These are phyloP conservation scores for Epithemia pelagica DNA, from an alignment of 108 stramenopile genomes.

Conservation along the genomic window DNA sequence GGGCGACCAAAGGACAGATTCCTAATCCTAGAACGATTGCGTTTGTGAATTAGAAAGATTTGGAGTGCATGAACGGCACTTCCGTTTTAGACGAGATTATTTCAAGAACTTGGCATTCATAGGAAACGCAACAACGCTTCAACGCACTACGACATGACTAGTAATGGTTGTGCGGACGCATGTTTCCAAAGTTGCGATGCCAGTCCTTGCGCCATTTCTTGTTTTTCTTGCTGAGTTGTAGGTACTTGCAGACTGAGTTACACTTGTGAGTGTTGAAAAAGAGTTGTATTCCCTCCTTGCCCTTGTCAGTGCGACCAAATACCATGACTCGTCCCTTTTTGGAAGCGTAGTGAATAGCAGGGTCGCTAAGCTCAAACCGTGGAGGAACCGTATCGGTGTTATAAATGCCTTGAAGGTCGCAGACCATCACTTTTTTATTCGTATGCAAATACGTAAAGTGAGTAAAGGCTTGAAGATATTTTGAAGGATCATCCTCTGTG, in stretches of 20 bases:
- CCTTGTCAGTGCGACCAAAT: slow-evolving; percentile 53
- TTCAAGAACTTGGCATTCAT: too few relatives aligned
- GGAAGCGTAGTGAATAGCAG: slow-evolving; percentile 48
- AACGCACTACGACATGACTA: too few relatives aligned
- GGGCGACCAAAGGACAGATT: too few relatives aligned
- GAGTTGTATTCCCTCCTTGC: slow-evolving; percentile 29
- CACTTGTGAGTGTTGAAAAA: slow-evolving; percentile 57
- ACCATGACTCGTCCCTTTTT: slow-evolving; percentile 34
- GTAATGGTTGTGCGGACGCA: too few relatives aligned
- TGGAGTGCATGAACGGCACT: too few relatives aligned
- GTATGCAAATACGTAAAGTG: slow-evolving; percentile 54
- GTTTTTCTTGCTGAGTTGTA: slow-evolving; percentile 38
- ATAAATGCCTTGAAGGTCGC: slow-evolving; percentile 58
- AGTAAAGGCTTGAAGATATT: slow-evolving; percentile 45
- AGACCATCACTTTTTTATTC: slow-evolving; percentile 34
- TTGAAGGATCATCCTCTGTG: too few relatives aligned
- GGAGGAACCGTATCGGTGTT: slow-evolving; percentile 44
- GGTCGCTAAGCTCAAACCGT: slow-evolving; percentile 54
- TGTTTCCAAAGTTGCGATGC: too few relatives aligned
- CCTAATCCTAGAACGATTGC: too few relatives aligned
- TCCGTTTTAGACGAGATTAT: too few relatives aligned
- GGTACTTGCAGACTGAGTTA: slow-evolving; percentile 37
- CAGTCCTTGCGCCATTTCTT: slow-evolving; percentile 32
- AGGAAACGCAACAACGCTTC: too few relatives aligned
- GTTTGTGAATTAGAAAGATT: too few relatives aligned